A percentile compares a stretch with the other conserved stretches of the same genome.
phyloP scores from a whole-genome alignment of 2,329 filamentous ascomycete species.

The Byssothecium circinans region DNA sequence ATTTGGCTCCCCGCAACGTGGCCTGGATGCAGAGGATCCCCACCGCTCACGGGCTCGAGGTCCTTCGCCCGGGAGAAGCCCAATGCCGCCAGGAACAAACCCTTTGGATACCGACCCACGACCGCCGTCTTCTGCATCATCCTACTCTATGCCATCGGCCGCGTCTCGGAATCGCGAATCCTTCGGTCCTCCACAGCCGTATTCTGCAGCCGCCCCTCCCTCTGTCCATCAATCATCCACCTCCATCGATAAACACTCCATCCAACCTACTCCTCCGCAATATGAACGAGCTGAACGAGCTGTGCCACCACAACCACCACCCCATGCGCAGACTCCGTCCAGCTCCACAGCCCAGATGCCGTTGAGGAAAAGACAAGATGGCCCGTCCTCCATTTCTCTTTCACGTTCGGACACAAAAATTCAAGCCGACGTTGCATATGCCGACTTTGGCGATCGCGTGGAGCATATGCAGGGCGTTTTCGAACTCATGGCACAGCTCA shows the following conservation, averaged over 20 bases:
- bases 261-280: slow-evolving; percentile 27
- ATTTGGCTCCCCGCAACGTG: slow-evolving; percentile 16
- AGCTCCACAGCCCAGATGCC: slow-evolving; percentile 14
- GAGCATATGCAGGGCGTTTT: slow-evolving; percentile 77
- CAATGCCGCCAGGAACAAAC: slow-evolving; percentile 28
- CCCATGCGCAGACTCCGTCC: slow-evolving; percentile 12
- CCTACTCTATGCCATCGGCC: slow-evolving; percentile 30
- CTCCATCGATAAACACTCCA: slow-evolving; percentile 20
- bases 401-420: slow-evolving; percentile 36
- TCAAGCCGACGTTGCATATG: slow-evolving; percentile 55
- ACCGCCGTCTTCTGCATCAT: slow-evolving; percentile 29
- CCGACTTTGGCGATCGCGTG: slow-evolving; percentile 70
- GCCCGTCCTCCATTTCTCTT: slow-evolving; percentile 16
- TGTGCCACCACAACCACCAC: slow-evolving; percentile 14
- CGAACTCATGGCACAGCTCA: slow-evolving; percentile 72
- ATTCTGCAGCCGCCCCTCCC: slow-evolving; percentile 15
- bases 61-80: slow-evolving; percentile 30
- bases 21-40: slow-evolving; percentile 30
- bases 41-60: slow-evolving; percentile 33
- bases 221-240: slow-evolving; percentile 20
- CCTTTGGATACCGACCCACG: slow-evolving; percentile 30
- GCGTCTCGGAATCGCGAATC: slow-evolving; percentile 23
- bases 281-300: slow-evolving; percentile 23
- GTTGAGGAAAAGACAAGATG: slow-evolving; percentile 21
- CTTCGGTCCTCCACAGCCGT: slow-evolving; percentile 20